These are phyloP conservation scores for Penicillium chermesinum DNA, from an alignment of 495 filamentous ascomycete species.

Conservation along the genomic window DNA sequence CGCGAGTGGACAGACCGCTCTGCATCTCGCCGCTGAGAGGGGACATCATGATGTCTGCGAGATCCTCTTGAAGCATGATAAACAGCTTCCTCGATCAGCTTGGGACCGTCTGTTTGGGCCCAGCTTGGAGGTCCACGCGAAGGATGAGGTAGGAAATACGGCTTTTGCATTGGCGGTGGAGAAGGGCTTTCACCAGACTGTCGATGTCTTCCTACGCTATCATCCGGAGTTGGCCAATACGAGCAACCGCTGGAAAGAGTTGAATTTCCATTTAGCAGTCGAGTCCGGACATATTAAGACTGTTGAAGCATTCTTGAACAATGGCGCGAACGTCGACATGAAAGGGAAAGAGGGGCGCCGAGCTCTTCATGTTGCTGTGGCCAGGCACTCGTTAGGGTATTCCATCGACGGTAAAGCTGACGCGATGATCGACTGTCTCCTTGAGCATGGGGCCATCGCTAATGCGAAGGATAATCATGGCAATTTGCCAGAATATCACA, in stretches of 20 bases:
- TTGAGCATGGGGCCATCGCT: background rate
- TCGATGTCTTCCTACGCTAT: conserved; percentile 5
- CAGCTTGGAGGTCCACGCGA: conserved; percentile 4
- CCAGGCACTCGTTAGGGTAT: too few species aligned
- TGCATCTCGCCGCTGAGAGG: conserved; percentile 3
- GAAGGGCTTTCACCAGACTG: background rate
- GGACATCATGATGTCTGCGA: conserved; percentile 9
- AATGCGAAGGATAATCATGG: conserved; percentile 1
- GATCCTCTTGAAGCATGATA: conserved; percentile 5
- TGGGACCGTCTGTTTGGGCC: conserved; percentile 6
- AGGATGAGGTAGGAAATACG: background rate
- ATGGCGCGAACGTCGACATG: conserved; percentile 5
- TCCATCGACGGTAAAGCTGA: background rate
- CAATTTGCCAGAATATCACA: background rate
- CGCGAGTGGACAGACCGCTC: background rate
- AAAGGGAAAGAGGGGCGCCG: background rate
- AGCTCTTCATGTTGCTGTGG: conserved; percentile 2
- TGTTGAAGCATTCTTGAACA: background rate
- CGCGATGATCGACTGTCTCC: conserved; percentile 1
- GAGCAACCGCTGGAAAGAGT: background rate
- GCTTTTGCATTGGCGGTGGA: background rate
- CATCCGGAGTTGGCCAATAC: background rate
- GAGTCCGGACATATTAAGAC: background rate
- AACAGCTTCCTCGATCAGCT: background rate
- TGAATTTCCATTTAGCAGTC: background rate